These are phyloP conservation scores for Heritiera littoralis DNA, from an alignment of 345 rosid species.

Conservation along the genomic window DNA sequence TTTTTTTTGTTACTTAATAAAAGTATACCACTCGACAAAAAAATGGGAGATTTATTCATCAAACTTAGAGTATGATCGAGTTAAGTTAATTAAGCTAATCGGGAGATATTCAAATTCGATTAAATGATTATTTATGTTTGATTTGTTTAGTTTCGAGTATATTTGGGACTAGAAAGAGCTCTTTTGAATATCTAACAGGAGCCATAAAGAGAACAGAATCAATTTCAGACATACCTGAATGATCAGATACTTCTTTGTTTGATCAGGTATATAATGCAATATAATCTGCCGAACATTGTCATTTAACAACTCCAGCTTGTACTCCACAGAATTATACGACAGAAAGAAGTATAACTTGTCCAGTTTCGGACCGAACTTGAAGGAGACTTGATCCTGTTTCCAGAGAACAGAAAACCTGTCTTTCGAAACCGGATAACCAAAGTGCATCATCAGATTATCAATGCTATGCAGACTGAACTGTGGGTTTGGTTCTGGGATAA, in stretches of 20 bases:
- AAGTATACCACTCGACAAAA: too few relatives aligned
- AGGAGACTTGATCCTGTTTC: conserved; percentile 24
- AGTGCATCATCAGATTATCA: conserved; percentile 24
- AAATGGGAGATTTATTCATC: too few relatives aligned
- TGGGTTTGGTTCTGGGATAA: conserved; percentile 17
- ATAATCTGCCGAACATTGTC: conserved; percentile 83
- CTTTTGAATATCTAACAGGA: neutral
- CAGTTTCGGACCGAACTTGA: conserved; percentile 23
- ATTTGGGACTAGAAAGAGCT: too few relatives aligned
- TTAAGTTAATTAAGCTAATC: too few relatives aligned
- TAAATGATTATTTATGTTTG: too few relatives aligned
- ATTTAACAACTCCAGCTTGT: conserved; percentile 68
- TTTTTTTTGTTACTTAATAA: too few relatives aligned
- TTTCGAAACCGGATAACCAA: conserved; percentile 32
- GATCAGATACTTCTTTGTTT: conserved; percentile 45
- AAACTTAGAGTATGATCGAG: too few relatives aligned
- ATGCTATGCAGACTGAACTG: neutral
- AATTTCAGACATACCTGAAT: conserved; percentile 48
- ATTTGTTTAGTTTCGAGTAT: too few relatives aligned
- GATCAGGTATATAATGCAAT: conserved; percentile 41
- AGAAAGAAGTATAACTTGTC: conserved; percentile 32
- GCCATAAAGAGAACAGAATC: neutral
- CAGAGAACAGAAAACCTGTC: conserved; percentile 34
- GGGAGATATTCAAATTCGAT: too few relatives aligned
- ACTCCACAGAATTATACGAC: conserved; percentile 32